Evolutionary conservation across 1,284 basidiomycete genomes (phyloP).

Genomic region (Trichosporon ovoides): DNA sequence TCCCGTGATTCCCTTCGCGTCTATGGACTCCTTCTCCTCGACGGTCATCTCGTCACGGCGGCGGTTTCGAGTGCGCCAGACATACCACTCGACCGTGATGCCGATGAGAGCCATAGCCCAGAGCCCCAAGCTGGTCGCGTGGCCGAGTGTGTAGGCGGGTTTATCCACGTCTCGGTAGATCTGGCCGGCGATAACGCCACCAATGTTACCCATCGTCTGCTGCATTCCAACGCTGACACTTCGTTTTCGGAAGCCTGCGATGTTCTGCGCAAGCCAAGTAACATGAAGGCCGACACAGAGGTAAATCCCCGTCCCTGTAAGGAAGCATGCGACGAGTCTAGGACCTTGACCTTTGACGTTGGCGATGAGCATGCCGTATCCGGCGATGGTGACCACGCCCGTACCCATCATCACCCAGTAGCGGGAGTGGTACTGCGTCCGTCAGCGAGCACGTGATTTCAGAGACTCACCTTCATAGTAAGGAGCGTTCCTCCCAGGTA

Average conservation of each 20-base stretch:
- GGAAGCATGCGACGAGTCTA: conserved; percentile 26
- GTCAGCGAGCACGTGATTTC: no score
- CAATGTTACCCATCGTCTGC: conserved; percentile 34
- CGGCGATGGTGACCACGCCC: conserved; percentile 6
- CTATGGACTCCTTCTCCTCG: conserved; percentile 12
- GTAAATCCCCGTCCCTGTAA: conserved; percentile 29
- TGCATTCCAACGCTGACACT: conserved; percentile 27
- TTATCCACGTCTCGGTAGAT: conserved; percentile 14
- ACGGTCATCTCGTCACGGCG: conserved; percentile 9
- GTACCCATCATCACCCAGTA: conserved; percentile 14
- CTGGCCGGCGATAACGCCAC: conserved; percentile 20
- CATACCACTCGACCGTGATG: conserved; percentile 11
- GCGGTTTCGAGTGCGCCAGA: conserved; percentile 13
- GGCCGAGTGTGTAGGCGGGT: conserved; percentile 14
- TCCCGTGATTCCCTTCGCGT: conserved; percentile 15
- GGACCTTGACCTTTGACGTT: conserved; percentile 8
- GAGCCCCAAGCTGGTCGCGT: conserved; percentile 6
- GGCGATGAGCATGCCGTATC: conserved; percentile 26
- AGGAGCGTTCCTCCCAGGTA: conserved; percentile 21
- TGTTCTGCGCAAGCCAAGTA: conserved; percentile 27
- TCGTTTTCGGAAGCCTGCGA: conserved; percentile 29
- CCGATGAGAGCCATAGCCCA: conserved; percentile 9
- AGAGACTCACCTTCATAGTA: conserved; percentile 1
- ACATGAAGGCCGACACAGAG: conserved; percentile 28
- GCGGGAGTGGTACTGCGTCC: conserved; percentile 10